A percentile compares a stretch with the other conserved stretches of the same genome.
These are phyloP conservation scores for Naegleria fowleri DNA, from an alignment of 208 protist species.

Conservation along the genomic window DNA sequence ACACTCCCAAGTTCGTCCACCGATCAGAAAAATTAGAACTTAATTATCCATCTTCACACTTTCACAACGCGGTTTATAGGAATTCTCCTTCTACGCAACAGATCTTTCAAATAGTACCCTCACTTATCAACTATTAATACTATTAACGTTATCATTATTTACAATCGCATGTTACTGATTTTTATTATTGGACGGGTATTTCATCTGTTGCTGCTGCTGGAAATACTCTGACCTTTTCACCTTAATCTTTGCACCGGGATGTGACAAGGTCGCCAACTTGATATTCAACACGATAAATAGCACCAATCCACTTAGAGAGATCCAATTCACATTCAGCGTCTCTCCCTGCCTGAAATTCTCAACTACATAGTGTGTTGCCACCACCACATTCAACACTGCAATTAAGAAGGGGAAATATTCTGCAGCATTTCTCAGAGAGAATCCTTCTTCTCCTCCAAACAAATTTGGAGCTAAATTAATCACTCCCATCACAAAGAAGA, in stretches of 20 bases:
- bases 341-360: background rate
- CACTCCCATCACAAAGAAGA: background rate
- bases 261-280: background rate
- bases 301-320: background rate
- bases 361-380: background rate
- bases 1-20: too few species aligned
- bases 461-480: background rate
- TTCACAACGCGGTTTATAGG: too few species aligned
- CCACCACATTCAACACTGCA: background rate
- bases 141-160: too few species aligned
- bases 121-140: too few species aligned
- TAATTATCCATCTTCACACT: too few species aligned
- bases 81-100: too few species aligned
- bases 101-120: too few species aligned
- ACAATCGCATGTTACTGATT: too few species aligned
- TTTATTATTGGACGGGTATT: too few species aligned
- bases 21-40: too few species aligned
- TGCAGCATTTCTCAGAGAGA: background rate
- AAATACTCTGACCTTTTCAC: too few species aligned
- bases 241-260: background rate
- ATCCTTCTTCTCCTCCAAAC: background rate
- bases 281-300: background rate
- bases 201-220: too few species aligned
- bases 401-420: background rate
- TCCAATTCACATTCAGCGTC: background rate